Percentiles rank a stretch among this genome's conserved stretches.
Evolutionary conservation across 2,329 filamentous ascomycete species (phyloP).

Genomic region (Amphichorda felina): DNA sequence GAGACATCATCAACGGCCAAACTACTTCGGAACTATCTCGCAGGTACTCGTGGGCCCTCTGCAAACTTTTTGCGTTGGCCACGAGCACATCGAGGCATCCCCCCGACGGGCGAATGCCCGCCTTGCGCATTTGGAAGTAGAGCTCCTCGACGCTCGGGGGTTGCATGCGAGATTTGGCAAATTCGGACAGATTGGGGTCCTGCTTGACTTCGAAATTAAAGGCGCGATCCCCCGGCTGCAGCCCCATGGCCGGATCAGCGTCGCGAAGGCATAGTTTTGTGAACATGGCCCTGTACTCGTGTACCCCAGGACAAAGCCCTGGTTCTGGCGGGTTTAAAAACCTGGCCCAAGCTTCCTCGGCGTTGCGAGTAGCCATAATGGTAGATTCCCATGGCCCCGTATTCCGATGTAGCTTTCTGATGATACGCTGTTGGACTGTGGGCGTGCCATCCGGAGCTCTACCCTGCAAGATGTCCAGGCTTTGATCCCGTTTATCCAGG

Average conservation of each 20-base stretch:
- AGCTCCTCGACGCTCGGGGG: slow-evolving; percentile 48
- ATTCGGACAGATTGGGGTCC: slow-evolving; percentile 44
- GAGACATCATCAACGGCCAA: neutral
- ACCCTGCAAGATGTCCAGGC: slow-evolving; percentile 41
- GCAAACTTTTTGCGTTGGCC: slow-evolving; percentile 32
- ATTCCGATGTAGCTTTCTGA: slow-evolving; percentile 7
- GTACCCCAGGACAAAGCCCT: slow-evolving; percentile 20
- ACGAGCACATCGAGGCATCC: slow-evolving; percentile 45
- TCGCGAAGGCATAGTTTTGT: slow-evolving; percentile 34
- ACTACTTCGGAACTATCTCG: slow-evolving; percentile 21
- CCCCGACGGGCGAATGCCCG: slow-evolving; percentile 33
- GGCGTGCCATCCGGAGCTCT: slow-evolving; percentile 35
- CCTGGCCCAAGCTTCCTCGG: slow-evolving; percentile 47
- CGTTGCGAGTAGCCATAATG: slow-evolving; percentile 46
- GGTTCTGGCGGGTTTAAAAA: slow-evolving; percentile 25
- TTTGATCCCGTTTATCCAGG: slow-evolving; percentile 30
- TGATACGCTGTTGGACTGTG: slow-evolving; percentile 37
- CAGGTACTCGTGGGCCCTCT: slow-evolving; percentile 37
- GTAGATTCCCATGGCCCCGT: slow-evolving; percentile 39
- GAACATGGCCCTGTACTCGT: slow-evolving; percentile 50
- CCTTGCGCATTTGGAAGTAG: slow-evolving; percentile 43
- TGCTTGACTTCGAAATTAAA: slow-evolving; percentile 27
- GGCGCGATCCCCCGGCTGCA: slow-evolving; percentile 48
- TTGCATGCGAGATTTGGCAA: slow-evolving; percentile 49
- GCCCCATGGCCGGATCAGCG: slow-evolving; percentile 10